Conservation (phyloP, 2,329 filamentous ascomycete species). For the Eutypella sp. region DNA sequence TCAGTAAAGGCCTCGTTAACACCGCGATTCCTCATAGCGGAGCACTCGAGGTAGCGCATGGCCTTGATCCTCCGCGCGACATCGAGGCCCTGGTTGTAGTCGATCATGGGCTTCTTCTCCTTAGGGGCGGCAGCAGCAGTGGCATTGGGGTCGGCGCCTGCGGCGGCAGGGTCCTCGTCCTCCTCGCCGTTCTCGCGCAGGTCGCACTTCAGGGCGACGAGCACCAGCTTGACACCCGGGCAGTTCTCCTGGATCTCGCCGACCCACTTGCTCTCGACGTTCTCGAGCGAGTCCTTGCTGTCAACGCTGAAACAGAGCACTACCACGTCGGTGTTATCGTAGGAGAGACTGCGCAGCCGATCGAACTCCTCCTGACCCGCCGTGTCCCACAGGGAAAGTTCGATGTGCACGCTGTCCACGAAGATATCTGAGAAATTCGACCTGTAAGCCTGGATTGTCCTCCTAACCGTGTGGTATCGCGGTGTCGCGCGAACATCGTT, state of each 20-base stretch:
- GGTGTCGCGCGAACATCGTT: too few relatives aligned
- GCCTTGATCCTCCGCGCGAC: conserved; percentile 90
- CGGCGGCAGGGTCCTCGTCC: conserved; percentile 54
- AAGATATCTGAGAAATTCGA: conserved; percentile 69
- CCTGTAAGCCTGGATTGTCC: neutral
- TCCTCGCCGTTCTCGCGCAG: conserved; percentile 73
- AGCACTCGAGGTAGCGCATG: conserved; percentile 94
- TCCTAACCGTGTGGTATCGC: too few relatives aligned
- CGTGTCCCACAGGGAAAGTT: conserved; percentile 96
- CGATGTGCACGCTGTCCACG: conserved; percentile 94
- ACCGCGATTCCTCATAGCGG: conserved; percentile 94
- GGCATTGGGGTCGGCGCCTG: conserved; percentile 28
- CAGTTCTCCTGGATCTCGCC: conserved; percentile 98
- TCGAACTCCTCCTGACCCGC: conserved; percentile 99
- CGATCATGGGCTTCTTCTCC: conserved; percentile 70
- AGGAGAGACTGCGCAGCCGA: conserved; percentile 87
- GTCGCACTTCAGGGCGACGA: conserved; percentile 96
- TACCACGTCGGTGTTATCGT: conserved; percentile 94
- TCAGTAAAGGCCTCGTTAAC: conserved; percentile 99
- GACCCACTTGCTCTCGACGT: conserved; percentile 98
- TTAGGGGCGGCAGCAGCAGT: conserved; percentile 16
- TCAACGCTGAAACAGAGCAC: conserved; percentile 99
- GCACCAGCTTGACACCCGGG: conserved; percentile 86
- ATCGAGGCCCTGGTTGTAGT: conserved; percentile 86
- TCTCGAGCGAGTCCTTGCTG: conserved; percentile 92